These are phyloP conservation scores for Fusarium subglutinans DNA, from an alignment of 2,329 filamentous ascomycete species.

Conservation along the genomic window DNA sequence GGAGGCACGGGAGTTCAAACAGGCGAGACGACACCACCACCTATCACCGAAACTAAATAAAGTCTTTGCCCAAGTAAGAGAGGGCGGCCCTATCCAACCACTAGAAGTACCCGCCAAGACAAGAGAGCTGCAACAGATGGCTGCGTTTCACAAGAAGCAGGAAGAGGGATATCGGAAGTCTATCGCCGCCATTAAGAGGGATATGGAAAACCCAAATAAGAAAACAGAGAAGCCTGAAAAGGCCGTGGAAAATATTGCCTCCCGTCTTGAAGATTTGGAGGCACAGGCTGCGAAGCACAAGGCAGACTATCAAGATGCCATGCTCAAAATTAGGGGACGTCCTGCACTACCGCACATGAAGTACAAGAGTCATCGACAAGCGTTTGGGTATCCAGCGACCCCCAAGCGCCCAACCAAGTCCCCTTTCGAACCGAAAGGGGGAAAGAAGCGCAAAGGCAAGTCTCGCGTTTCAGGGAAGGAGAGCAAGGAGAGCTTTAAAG, in stretches of 20 bases:
- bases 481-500: conserved; percentile 5
- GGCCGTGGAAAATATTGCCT: conserved; percentile 3
- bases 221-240: not conserved
- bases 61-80: conserved; percentile 29
- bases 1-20: conserved; percentile 48
- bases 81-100: conserved; percentile 28
- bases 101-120: conserved; percentile 34
- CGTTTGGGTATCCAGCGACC: conserved; percentile 43
- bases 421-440: conserved; percentile 14
- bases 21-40: conserved; percentile 46
- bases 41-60: conserved; percentile 44
- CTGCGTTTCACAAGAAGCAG: conserved; percentile 46
- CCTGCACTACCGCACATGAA: conserved; percentile 43
- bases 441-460: conserved; percentile 3
- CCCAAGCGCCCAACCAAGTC: conserved; percentile 24
- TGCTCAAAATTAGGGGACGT: conserved; percentile 44
- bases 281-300: conserved; percentile 41
- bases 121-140: conserved; percentile 41
- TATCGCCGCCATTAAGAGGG: conserved; percentile 23
- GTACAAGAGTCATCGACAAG: conserved; percentile 38
- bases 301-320: conserved; percentile 37
- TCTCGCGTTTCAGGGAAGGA: conserved; percentile 1
- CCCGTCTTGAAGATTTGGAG: conserved; percentile 38
- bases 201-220: conserved; percentile 4
- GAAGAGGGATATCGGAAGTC: conserved; percentile 43